Evolutionary conservation across 2,329 filamentous ascomycete genomes (phyloP), one percentile per base, ranked within the genome.

Genomic region (Aspergillus ustus): DNA sequence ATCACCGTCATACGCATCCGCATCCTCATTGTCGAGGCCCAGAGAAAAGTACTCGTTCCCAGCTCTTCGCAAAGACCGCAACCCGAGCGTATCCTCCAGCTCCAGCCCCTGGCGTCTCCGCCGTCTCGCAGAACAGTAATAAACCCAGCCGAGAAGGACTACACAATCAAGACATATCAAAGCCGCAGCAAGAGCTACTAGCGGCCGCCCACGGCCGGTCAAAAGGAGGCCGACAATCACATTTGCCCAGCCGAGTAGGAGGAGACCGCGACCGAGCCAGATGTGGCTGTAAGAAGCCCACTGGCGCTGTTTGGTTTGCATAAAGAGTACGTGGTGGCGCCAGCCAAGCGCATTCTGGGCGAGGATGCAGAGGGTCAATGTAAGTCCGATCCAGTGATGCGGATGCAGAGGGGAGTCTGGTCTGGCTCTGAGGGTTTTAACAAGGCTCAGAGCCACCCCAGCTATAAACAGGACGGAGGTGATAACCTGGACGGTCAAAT

Each of bases 281-380:
- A 60, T 63, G 43, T 63, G 61, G 2, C 52, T 49, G 29, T 62
- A 43, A 7, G 60, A 62, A 6, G 54, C 51, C 61, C 61, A 63
- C 43, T 45, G 43, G 25, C 61, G 61, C 7, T 17, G 52, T 22
- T 48, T 48, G 15, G 57, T 52, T 17, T 31, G 52, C 11, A 63
- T 31, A 29, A 63, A 62, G 17, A 56, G 29, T 25, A 57, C 31
- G 45, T 63, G 61, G 31, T 63, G 57, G 13, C 61, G 52, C 61
- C 57, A 60, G 7, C 57, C 61, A 15, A 60, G 52, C 13, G 34
- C 11, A n/a, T 37, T 55, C 40, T 63, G 61, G 25, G 37, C 15
- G 7, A 54, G 8, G 28, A 28, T 34, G 29, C 15, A 31, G 15
- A 17, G 8, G 28, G 57, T 28, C 22, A 60, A 57, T n/a, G 45